Evolutionary conservation across 176 grass and related monocot genomes (phyloP).

Genomic region (Aegilops speltoides): DNA sequence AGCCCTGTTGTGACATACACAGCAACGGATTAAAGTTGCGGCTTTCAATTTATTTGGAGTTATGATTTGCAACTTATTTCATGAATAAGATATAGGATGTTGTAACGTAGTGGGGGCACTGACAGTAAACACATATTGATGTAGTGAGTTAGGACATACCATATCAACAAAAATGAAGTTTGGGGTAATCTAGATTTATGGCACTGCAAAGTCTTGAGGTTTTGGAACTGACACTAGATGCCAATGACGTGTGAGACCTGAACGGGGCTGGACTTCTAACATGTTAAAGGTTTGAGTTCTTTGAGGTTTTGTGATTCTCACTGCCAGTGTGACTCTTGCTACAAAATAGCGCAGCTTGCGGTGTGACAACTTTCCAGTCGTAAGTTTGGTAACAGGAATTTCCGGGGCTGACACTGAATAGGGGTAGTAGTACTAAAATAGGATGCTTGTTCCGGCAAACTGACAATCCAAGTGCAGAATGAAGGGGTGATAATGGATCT

Average conservation of each 20-base stretch:
- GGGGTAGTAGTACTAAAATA: not conserved
- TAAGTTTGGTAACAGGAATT: not conserved
- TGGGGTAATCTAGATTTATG: not conserved
- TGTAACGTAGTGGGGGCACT: not conserved
- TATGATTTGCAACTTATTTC: not conserved
- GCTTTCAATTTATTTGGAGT: constrained; percentile 3
- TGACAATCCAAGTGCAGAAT: not conserved
- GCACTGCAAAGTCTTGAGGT: not conserved
- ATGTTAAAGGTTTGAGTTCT: not conserved
- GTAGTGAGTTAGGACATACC: not conserved
- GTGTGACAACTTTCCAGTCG: not conserved
- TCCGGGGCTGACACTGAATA: not conserved
- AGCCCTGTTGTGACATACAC: constrained; percentile 47
- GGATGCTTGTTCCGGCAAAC: not conserved
- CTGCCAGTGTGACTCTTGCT: not conserved
- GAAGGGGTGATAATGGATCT: not conserved
- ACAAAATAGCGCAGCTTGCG: not conserved
- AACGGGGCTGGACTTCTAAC: not conserved
- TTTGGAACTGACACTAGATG: not conserved
- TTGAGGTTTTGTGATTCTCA: not conserved
- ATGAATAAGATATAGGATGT: not conserved
- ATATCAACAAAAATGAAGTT: not conserved
- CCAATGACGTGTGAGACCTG: not conserved
- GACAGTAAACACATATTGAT: not conserved
- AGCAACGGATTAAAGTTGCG: not conserved